Percentiles rank a stretch among this genome's conserved stretches.
Conservation (phyloP, 257 asterid genomes). For the Fraxinus cuspidata region DNA sequence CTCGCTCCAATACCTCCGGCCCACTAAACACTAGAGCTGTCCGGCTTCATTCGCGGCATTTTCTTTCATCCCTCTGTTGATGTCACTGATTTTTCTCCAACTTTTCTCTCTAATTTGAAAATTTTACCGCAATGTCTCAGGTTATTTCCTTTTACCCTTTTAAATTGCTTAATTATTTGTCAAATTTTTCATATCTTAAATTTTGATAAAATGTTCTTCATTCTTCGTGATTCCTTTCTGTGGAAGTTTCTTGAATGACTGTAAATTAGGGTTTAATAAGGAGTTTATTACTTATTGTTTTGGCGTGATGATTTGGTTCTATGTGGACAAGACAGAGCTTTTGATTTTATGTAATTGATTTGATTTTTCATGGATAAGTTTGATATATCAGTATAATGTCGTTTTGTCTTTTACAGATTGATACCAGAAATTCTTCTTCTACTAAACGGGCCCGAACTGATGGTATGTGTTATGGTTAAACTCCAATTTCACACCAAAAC, state of each 20-base stretch:
- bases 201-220: background rate
- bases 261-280: background rate
- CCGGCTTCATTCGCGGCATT: background rate
- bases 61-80: background rate
- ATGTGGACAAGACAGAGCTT: background rate
- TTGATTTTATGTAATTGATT: background rate
- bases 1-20: too few relatives aligned
- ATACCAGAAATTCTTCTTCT: conserved; percentile 78
- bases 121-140: background rate
- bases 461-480: conserved; percentile 38
- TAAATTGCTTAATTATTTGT: background rate
- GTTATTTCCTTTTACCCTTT: background rate
- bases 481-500: too few relatives aligned
- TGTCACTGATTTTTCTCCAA: background rate
- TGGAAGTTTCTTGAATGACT: background rate
- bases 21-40: too few relatives aligned
- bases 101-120: background rate
- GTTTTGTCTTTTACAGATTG: conserved; percentile 47
- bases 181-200: background rate
- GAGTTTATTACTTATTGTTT: background rate
- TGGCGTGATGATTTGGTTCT: background rate
- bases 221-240: background rate
- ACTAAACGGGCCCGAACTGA: conserved; percentile 85
- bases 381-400: background rate
- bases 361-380: background rate